These are phyloP conservation scores for Pleurotus tuber-regium DNA, from an alignment of 768 basidiomycete species.

Conservation along the genomic window DNA sequence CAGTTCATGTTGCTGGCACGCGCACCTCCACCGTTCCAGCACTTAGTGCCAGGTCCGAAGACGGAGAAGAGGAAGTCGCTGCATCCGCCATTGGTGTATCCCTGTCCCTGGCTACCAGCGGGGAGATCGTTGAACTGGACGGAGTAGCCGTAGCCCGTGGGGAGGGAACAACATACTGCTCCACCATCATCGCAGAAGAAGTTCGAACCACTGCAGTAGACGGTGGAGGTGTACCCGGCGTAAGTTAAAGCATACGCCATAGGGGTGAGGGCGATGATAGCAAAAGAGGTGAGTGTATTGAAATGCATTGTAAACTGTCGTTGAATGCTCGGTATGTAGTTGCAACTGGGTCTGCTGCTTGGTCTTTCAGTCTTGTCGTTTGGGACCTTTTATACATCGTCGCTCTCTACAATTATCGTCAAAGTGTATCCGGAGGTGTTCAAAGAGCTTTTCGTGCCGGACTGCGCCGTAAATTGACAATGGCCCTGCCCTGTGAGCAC, in stretches of 20 bases:
- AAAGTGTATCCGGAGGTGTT: no score
- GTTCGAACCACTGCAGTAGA: conserved; percentile 1
- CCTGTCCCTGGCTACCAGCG: conserved; percentile 7
- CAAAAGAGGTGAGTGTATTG: neutral
- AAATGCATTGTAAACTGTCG: conserved; percentile 7
- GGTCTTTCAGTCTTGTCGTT: no score
- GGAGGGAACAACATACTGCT: conserved; percentile 2
- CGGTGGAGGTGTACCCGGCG: conserved; percentile 8
- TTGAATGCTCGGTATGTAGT: no score
- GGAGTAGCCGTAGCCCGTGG: conserved; percentile 10
- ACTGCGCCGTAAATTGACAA: no score
- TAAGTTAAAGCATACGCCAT: neutral
- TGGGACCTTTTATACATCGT: no score
- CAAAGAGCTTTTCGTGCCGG: no score
- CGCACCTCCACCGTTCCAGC: conserved; percentile 10
- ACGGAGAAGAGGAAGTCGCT: conserved; percentile 7
- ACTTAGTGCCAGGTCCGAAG: conserved; percentile 4
- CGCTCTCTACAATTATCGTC: no score
- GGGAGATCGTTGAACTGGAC: conserved; percentile 6
- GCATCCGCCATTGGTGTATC: conserved; percentile 8
- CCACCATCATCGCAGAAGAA: conserved; percentile 9
- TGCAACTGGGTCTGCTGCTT: no score
- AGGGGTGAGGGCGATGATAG: conserved; percentile 5
- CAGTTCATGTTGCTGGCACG: conserved; percentile 8
- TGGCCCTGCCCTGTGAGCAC: no score